A percentile compares a stretch with the other conserved stretches of the same genome.
Conservation (phyloP, 257 asterid genomes). For the Solanum microdontum region DNA sequence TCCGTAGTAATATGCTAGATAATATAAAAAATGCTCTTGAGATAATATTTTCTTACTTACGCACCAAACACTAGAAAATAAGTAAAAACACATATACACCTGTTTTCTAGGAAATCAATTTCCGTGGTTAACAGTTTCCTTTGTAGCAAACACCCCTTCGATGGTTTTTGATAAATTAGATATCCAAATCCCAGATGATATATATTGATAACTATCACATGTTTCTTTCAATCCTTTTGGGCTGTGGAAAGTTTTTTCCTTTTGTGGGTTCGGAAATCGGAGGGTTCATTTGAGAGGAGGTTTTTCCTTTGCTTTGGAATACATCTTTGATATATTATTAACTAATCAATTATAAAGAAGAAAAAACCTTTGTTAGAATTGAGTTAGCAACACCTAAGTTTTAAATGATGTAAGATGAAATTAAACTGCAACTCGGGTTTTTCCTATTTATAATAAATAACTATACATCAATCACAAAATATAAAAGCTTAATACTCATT, state of each 20-base stretch:
- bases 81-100: too few relatives aligned
- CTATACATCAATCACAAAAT: too few relatives aligned
- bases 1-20: neutral
- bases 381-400: neutral
- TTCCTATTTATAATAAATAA: too few relatives aligned
- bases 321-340: too few relatives aligned
- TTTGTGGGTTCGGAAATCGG: neutral
- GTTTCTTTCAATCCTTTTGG: neutral
- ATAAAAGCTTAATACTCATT: too few relatives aligned
- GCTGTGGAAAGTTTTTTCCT: neutral
- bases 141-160: neutral
- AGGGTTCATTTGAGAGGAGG: neutral
- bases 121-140: neutral
- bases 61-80: too few relatives aligned
- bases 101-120: neutral
- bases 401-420: neutral
- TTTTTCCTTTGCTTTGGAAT: neutral
- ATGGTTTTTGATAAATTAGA: neutral
- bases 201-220: neutral
- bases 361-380: neutral
- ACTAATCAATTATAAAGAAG: neutral
- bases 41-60: neutral
- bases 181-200: neutral
- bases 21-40: neutral
- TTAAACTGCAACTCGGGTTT: neutral